phyloP scores from a whole-genome alignment of 805 yeast species.

The Babjeviella inositovora region DNA sequence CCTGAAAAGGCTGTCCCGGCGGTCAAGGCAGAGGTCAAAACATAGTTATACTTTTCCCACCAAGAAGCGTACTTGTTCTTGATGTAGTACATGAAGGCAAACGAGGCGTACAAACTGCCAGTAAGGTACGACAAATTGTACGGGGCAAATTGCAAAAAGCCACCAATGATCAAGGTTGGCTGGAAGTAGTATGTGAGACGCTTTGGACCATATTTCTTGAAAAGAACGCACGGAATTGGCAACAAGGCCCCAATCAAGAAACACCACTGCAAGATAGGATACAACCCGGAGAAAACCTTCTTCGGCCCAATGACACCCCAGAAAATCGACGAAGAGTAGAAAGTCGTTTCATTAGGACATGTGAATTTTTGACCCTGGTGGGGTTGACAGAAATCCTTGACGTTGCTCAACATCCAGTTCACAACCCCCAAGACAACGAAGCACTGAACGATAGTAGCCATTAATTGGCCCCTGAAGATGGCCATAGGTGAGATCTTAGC shows the following conservation, averaged over 20 bases:
- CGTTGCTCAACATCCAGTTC: slow-evolving; percentile 15
- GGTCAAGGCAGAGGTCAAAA: slow-evolving; percentile 36
- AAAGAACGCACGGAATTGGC: slow-evolving; percentile 11
- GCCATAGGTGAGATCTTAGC: slow-evolving; percentile 43
- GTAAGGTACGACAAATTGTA: slow-evolving; percentile 28
- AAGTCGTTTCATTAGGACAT: slow-evolving; percentile 21
- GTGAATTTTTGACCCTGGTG: slow-evolving; percentile 19
- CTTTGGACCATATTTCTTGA: slow-evolving; percentile 9
- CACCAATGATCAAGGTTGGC: slow-evolving; percentile 34
- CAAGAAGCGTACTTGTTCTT: slow-evolving; percentile 29
- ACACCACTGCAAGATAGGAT: slow-evolving; percentile 24
- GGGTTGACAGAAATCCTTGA: slow-evolving; percentile 14
- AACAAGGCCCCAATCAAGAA: slow-evolving; percentile 20
- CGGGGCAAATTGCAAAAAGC: slow-evolving; percentile 34
- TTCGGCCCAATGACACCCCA: slow-evolving; percentile 27
- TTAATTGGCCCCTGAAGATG: slow-evolving; percentile 27
- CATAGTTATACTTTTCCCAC: slow-evolving; percentile 41
- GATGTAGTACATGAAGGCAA: slow-evolving; percentile 30
- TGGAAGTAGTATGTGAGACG: slow-evolving; percentile 18
- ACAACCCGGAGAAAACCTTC: slow-evolving; percentile 21
- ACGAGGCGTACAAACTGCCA: slow-evolving; percentile 23
- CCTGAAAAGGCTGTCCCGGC: slow-evolving; percentile 54
- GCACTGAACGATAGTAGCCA: slow-evolving; percentile 12
- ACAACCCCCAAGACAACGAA: slow-evolving; percentile 13
- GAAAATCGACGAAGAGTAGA: slow-evolving; percentile 29